Percentiles rank a stretch among this genome's conserved stretches.
Conservation (phyloP, 805 yeast genomes). For the Kazachstania viticola region DNA sequence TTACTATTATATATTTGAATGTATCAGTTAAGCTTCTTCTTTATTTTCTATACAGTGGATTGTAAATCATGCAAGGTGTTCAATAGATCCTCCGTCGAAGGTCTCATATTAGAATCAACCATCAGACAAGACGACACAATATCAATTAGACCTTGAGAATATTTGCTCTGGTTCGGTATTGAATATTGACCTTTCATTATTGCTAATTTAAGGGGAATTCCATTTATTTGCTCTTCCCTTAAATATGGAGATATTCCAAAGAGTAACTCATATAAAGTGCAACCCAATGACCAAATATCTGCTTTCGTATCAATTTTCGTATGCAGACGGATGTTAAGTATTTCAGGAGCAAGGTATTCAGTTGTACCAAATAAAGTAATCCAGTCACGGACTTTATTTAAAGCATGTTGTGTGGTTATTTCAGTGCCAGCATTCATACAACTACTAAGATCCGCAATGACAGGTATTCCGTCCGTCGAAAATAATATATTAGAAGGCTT, state of each 20-base stretch:
- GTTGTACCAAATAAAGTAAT: conserved; percentile 69
- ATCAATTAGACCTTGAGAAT: conserved; percentile 43
- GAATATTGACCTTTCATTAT: conserved; percentile 55
- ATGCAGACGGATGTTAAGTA: conserved; percentile 64
- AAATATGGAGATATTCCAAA: conserved; percentile 84
- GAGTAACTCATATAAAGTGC: conserved; percentile 64
- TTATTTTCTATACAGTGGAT: too few species aligned
- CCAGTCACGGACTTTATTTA: conserved; percentile 64
- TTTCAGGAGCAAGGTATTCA: conserved; percentile 85
- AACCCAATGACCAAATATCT: conserved; percentile 90
- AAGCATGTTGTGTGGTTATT: conserved; percentile 52
- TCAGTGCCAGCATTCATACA: conserved; percentile 50
- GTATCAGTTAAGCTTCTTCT: too few species aligned
- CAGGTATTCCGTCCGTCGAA: conserved; percentile 61
- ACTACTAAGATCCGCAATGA: conserved; percentile 77
- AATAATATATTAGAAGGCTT: conserved; percentile 87
- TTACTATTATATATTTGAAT: too few species aligned
- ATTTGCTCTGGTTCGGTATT: conserved; percentile 26
- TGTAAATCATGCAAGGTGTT: conserved; percentile 27
- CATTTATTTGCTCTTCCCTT: conserved; percentile 64
- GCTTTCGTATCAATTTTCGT: conserved; percentile 45
- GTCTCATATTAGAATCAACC: conserved; percentile 51
- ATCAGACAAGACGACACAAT: conserved; percentile 51
- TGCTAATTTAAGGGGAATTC: conserved; percentile 72
- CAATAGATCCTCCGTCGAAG: conserved; percentile 49